Evolutionary conservation across 1,139 yeast species (phyloP), one percentile per base, ranked within the genome.

Genomic region (Yamadazyma pseudoaaseri): DNA sequence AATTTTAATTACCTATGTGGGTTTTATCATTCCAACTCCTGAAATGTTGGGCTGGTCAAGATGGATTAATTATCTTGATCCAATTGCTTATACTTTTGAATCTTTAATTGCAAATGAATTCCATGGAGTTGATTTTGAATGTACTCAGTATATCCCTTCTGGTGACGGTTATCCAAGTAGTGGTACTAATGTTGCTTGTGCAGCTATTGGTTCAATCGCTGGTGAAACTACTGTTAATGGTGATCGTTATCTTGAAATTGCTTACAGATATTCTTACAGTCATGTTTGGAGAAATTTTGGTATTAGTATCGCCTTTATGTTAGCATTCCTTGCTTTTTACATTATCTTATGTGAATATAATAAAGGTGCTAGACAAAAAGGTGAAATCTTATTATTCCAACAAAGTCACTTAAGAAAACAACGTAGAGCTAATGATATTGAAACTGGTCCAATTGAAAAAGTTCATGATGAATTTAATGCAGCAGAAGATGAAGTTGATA

Each of bases 261-360:
- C 79, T 3, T 80, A 57, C 54, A 44, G 54, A 10, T 86, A 83
- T 58, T 48, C 53, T 26, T 69, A 73, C 47, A 37, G 60, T n/a
- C 87, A 87, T 56, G 76, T 77, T 51, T 87, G 96, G 96, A 79
- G 96, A 64, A 82, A 87, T 52, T 76, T 79, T 45, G 96, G 95
- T 52, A 81, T 87, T 45, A 61, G 73, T 27, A 38, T 80, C 39
- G 86, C 69, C 1, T 84, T 73, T 51, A 58, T 63, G 20, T 32
- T 78, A 16, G 71, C 80, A 56, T 81, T 83, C 58, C 60, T 81
- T 33, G 44, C 48, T 28, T 63, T 77, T 16, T 81, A 83, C 50
- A 56, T 86, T 49, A 31, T 67, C 7, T 69, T 79, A 39, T 76
- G 81, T 41, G 90, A 83, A 60, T 61, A 62, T 42, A 81, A 81